Base-by-base conservation (phyloP, 2,329 filamentous ascomycete species). In the Colletotrichum kahawae region DNA sequence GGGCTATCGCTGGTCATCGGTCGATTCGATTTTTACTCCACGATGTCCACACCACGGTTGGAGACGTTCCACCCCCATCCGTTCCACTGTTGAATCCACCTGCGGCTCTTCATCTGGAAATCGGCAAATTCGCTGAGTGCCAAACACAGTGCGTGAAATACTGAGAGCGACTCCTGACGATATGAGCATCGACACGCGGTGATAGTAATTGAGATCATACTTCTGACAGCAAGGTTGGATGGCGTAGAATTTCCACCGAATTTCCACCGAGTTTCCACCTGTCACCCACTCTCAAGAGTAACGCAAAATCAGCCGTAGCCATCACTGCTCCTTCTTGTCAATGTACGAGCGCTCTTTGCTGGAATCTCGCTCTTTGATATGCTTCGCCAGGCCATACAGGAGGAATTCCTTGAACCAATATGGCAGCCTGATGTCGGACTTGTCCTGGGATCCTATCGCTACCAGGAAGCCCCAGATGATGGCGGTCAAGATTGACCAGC, bases 231-330 rank as follows among this genome's bases (percentile, higher is more conserved):
- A 43, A 9, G 43, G 1, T 7, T 34, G 10, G 43, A 21, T n/a
- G 18, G 38, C 18, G 43, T 48, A 5, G 38, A 48, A 48, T n/a
- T 48, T 48, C 18, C 38, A 36, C 34, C 29, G 5, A 8, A 31
- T 31, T 31, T 31, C 18, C 38, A 36, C 34, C 29, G 5, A 8
- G 9, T 31, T 31, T 31, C 29, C 29, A 48, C 21, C 43, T 4
- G 6, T 21, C 5, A 48, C 43, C n/a, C 43, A 4, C 6, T n/a
- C n/a, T 21, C 7, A 6, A 51, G 43, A 57, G 51, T 57, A 29
- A 5, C 56, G 56, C 2, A 1, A n/a, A n/a, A n/a, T 1, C 21
- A 9, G 13, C 4, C 14, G 3, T 0, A 1, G 2, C n/a, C 57
- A 34, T n/a, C 18, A 60, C 12, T 21, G 29, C 29, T 18, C 6